Evolutionary conservation across 768 basidiomycete genomes (phyloP).

Genomic region (Phlebiopsis flavidoalba): DNA sequence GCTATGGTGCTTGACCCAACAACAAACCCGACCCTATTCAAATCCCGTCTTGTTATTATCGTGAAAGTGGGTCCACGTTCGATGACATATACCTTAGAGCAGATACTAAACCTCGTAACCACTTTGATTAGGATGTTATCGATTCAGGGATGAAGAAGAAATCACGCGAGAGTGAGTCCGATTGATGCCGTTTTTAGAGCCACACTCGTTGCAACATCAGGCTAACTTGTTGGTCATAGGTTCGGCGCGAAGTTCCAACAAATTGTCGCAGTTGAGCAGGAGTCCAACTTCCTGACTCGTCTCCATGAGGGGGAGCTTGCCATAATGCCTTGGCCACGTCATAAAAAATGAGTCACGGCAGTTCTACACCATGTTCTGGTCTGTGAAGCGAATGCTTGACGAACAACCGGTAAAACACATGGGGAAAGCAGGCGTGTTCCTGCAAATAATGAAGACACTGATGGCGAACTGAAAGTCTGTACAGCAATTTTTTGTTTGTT

Average conservation of each 20-base stretch:
- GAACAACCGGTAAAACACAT: slow-evolving; percentile 42
- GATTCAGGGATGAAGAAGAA: slow-evolving; percentile 55
- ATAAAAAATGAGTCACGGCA: slow-evolving; percentile 58
- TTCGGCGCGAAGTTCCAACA: slow-evolving; percentile 53
- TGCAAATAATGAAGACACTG: slow-evolving; percentile 52
- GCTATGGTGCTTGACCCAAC: slow-evolving; percentile 53
- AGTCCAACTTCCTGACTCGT: slow-evolving; percentile 55
- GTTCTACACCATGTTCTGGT: slow-evolving; percentile 52
- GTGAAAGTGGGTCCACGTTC: slow-evolving; percentile 41
- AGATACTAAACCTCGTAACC: background rate
- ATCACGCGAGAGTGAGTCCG: slow-evolving; percentile 50
- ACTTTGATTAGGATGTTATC: slow-evolving; percentile 47
- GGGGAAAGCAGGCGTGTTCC: slow-evolving; percentile 45
- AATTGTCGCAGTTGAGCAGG: slow-evolving; percentile 60
- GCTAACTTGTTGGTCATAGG: slow-evolving; percentile 24
- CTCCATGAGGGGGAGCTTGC: slow-evolving; percentile 50
- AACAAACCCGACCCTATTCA: slow-evolving; percentile 53
- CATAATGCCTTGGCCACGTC: slow-evolving; percentile 65
- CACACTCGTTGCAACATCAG: background rate
- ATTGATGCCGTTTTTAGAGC: background rate
- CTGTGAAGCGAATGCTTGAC: slow-evolving; percentile 43
- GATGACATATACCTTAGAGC: background rate
- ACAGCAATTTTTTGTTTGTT: background rate
- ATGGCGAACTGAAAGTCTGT: slow-evolving; percentile 60
- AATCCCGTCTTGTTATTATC: slow-evolving; percentile 54